Base-by-base conservation (phyloP, 345 rosid species). In the Melaleuca alternifolia region DNA sequence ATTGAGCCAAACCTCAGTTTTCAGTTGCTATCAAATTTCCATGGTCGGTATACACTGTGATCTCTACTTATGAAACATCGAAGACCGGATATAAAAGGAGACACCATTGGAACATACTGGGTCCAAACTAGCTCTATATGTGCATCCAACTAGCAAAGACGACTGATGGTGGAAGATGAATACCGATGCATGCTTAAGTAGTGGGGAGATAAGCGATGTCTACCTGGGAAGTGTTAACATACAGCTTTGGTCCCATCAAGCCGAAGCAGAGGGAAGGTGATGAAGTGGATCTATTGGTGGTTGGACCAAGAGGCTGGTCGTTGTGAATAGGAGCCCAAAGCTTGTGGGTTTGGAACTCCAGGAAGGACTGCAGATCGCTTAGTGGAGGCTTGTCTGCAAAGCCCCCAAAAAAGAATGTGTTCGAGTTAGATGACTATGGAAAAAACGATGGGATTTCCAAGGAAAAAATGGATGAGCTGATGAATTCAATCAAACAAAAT, bases 321-420 rank as follows among this genome's bases (percentile, higher is more conserved):
- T 94, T 96, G 89, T 97, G 99, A 24, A 97, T 83, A 1, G 99
- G 99, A 53, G 99, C 98, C 99, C 99, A 97, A 2, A 85, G 86
- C 91, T 95, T 96, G 87, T 94, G 96, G 11, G 91, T 86, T 88
- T 94, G 96, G 91, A 95, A 96, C 82, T 94, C 97, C 9, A 97
- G 94, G 88, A 97, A 97, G 85, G 92, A 95, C 6, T 86, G 90
- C 37, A 97, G 87, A 88, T 96, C 99, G 46, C 85, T 87, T 86
- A 94, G 16, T 5, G 99, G 97, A 84, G 99, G 99, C 89, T 95
- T 97, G 85, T 96, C 99, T 97, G 93, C 91, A 83, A 83, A 65
- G 65, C n/a, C 7, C 0, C 11, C 57, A 28, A 83, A n/a, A 14
- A 4, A 83, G 24, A 28, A 48, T 0, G 41, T 77, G 23, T 26